A percentile compares a stretch with the other conserved stretches of the same genome.
Evolutionary conservation across 805 yeast species (phyloP).

Genomic region (Millerago galiae): DNA sequence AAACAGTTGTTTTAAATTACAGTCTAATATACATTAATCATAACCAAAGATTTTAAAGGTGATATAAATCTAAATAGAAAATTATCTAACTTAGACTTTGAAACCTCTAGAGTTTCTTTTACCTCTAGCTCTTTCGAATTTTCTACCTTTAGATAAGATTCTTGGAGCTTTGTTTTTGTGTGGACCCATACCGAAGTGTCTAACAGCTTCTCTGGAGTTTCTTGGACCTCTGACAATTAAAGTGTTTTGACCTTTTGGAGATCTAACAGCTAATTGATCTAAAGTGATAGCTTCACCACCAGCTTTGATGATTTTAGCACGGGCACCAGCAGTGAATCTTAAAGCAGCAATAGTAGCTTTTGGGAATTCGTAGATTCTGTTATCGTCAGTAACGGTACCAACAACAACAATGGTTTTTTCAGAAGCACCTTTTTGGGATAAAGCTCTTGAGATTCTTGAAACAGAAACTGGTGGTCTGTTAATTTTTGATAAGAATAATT

Average conservation of each 20-base stretch:
- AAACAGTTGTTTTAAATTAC: slow-evolving; percentile 12
- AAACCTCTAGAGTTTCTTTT: slow-evolving; percentile 98
- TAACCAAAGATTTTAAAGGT: slow-evolving; percentile 7
- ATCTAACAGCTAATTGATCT: slow-evolving; percentile 98
- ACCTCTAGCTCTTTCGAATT: slow-evolving; percentile 99
- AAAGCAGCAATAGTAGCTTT: slow-evolving; percentile 98
- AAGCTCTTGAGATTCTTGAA: slow-evolving; percentile 82
- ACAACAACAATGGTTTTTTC: slow-evolving; percentile 95
- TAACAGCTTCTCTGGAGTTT: slow-evolving; percentile 97
- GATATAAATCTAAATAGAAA: slow-evolving; percentile 1
- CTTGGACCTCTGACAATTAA: slow-evolving; percentile 98
- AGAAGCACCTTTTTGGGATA: slow-evolving; percentile 76
- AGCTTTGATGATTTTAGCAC: slow-evolving; percentile 92
- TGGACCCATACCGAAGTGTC: slow-evolving; percentile 99
- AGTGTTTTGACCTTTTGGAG: slow-evolving; percentile 99
- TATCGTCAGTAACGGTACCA: slow-evolving; percentile 98
- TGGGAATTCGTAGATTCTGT: slow-evolving; percentile 91
- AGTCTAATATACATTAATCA: slow-evolving; percentile 15
- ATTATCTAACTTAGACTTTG: slow-evolving; percentile 76
- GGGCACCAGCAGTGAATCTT: slow-evolving; percentile 99
- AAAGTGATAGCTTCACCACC: slow-evolving; percentile 99
- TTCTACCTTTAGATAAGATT: slow-evolving; percentile 95
- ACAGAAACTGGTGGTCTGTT: slow-evolving; percentile 99
- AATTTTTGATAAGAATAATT: slow-evolving; percentile 94
- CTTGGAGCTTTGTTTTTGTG: slow-evolving; percentile 99